Base-by-base conservation (phyloP, 495 filamentous ascomycete species). In the Bacidia gigantensis region DNA sequence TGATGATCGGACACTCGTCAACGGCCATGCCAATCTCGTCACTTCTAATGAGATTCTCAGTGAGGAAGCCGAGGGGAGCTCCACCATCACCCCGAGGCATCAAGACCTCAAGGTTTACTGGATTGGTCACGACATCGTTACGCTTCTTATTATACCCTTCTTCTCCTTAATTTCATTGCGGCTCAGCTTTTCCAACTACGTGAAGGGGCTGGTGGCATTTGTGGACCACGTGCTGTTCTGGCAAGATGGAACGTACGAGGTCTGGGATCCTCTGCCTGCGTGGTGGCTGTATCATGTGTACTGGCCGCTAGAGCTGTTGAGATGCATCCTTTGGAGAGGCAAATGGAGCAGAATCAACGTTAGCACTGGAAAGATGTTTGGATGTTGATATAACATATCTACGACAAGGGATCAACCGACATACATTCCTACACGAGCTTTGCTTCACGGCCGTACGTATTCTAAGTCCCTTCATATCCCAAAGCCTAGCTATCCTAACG, bases 301-400 rank as follows among this genome's bases (percentile, higher is more conserved):
- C 60, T 82, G 74, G 77, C 80, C 77, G 41, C 41, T 9, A 17
- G 5, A 44, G 41, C 41, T 44, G 41, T 44, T n/a, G n/a, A 56
- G 63, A 24, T 61, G 65, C 54, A 75, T 81, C 54, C 11, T 67
- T 17, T 48, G 52, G 5, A 55, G 41, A 44, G 41, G 51, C 52
- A 66, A 59, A 46, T 82, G 79, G 79, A 78, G 69, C 51, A 64
- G 77, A 56, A 54, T 79, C 32, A 80, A 82, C 65, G 75, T 80
- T 10, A 74, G 73, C 46, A 82, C 80, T 20, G 69, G 65, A 29
- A 75, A 78, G 58, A 65, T 81, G 58, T 81, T 81, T 60, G 62
- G 55, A 49, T 69, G 64, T 49, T 71, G 50, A 59, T 35, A n/a
- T n/a, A n/a, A n/a, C n/a, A n/a, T n/a, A n/a, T n/a, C n/a, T n/a